Evolutionary conservation across 108 stramenopile species (phyloP).

Genomic region (Pseudonitzschia delicatissima): DNA sequence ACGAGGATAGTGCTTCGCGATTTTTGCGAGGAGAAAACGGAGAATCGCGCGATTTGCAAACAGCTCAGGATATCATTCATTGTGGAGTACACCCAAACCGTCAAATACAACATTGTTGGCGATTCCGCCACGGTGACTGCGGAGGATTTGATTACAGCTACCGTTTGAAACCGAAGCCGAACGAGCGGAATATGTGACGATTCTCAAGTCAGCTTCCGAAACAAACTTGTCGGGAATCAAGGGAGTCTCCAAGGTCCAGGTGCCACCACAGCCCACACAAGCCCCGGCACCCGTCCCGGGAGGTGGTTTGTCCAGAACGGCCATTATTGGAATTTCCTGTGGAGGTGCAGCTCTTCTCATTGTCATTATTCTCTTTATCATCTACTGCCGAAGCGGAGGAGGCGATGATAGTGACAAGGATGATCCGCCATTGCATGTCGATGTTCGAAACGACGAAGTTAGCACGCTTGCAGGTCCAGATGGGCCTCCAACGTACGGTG

Average conservation of each 20-base stretch:
- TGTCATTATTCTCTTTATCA: slow-evolving; percentile 17
- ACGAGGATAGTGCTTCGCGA: too few relatives aligned
- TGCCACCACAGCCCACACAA: slow-evolving; percentile 13
- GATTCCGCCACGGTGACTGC: neutral
- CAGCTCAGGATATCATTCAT: neutral
- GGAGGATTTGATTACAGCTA: neutral
- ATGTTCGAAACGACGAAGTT: slow-evolving; percentile 31
- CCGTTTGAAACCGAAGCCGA: slow-evolving; percentile 16
- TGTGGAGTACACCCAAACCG: slow-evolving; percentile 24
- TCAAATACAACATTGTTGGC: slow-evolving; percentile 12
- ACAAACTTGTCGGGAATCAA: slow-evolving; percentile 8
- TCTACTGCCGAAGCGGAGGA: slow-evolving; percentile 5
- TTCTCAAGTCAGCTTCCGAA: slow-evolving; percentile 3
- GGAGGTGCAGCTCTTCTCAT: slow-evolving; percentile 46
- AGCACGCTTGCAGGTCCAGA: slow-evolving; percentile 29
- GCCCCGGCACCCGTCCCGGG: slow-evolving; percentile 2
- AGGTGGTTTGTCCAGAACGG: neutral
- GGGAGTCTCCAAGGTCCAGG: neutral
- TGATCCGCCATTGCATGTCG: slow-evolving; percentile 19
- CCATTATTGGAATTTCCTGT: slow-evolving; percentile 61
- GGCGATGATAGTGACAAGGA: slow-evolving; percentile 23
- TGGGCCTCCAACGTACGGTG: slow-evolving; percentile 42
- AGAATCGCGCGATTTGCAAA: neutral
- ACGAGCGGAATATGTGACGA: slow-evolving; percentile 12
- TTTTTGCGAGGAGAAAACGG: neutral